phyloP scores from a whole-genome alignment of 2,329 filamentous ascomycete genomes.

The Fusarium veterinarium region DNA sequence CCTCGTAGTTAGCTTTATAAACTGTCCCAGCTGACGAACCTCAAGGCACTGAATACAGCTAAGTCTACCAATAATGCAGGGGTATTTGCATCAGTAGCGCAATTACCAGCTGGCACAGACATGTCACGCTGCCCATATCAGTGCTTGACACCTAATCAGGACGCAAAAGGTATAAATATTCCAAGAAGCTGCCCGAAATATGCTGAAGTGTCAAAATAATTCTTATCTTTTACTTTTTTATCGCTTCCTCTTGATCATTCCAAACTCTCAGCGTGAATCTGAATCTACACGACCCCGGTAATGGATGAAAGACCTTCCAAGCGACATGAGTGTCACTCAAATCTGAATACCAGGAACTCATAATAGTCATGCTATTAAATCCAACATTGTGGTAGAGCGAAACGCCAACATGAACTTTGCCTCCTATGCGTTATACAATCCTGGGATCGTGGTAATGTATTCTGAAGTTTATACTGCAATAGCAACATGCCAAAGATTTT shows the following conservation, averaged over 20 bases:
- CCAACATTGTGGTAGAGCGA: background rate
- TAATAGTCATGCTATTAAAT: background rate
- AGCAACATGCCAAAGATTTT: background rate
- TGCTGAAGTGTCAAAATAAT: too few species aligned
- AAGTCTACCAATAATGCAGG: background rate
- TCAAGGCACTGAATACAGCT: background rate
- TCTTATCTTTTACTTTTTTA: too few species aligned
- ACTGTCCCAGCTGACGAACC: too few species aligned
- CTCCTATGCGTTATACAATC: background rate
- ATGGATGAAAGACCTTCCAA: background rate
- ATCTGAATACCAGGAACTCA: background rate
- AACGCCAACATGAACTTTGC: background rate
- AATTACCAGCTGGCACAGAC: background rate
- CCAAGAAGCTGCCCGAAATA: too few species aligned
- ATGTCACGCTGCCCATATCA: background rate
- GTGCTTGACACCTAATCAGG: too few species aligned
- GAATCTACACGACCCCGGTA: too few species aligned
- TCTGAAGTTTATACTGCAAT: background rate
- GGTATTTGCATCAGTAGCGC: background rate
- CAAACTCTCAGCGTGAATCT: too few species aligned
- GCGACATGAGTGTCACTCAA: background rate
- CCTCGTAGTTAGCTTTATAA: too few species aligned
- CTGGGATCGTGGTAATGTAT: background rate
- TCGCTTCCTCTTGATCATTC: too few species aligned
- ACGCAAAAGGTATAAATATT: too few species aligned